Percentiles rank a stretch among this genome's conserved stretches.
phyloP scores from a whole-genome alignment of 495 filamentous ascomycete species.

The Mycothermus thermophilus region DNA sequence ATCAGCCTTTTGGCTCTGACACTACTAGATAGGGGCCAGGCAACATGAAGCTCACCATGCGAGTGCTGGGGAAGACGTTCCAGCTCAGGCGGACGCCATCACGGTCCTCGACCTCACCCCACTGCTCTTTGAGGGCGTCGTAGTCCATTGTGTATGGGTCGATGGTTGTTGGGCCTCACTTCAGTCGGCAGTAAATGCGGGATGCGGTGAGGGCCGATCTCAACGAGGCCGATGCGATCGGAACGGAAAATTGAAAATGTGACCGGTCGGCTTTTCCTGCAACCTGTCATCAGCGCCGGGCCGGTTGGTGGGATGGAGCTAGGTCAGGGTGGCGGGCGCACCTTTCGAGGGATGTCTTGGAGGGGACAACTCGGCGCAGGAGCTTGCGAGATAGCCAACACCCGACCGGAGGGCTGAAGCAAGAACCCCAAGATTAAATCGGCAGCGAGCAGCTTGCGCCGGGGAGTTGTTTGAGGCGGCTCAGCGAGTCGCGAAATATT shows the following conservation, averaged over 20 bases:
- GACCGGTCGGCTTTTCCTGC: too few species aligned
- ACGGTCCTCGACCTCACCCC: slow-evolving; percentile 91
- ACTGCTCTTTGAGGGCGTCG: slow-evolving; percentile 77
- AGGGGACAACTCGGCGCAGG: not conserved
- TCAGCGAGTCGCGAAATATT: slow-evolving; percentile 1
- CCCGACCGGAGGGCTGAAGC: too few species aligned
- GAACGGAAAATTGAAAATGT: too few species aligned
- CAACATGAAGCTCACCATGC: slow-evolving; percentile 67
- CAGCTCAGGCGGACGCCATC: slow-evolving; percentile 96
- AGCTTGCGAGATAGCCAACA: not conserved
- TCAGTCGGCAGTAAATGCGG: too few species aligned
- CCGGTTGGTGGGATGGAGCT: not conserved
- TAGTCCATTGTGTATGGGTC: slow-evolving; percentile 36
- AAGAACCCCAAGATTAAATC: too few species aligned
- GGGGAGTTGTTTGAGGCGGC: not conserved
- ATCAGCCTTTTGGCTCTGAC: slow-evolving; percentile 13
- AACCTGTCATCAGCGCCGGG: slow-evolving; percentile 19
- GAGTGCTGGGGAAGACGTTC: slow-evolving; percentile 98
- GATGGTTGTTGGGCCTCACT: not conserved
- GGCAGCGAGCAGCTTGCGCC: slow-evolving; percentile 2
- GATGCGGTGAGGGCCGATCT: too few species aligned
- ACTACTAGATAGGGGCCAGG: too few species aligned
- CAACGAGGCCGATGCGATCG: too few species aligned
- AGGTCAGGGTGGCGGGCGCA: slow-evolving; percentile 3
- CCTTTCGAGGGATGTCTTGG: not conserved